Base-by-base conservation (phyloP, 345 rosid genomes). In the Eutrema yunnanense region DNA sequence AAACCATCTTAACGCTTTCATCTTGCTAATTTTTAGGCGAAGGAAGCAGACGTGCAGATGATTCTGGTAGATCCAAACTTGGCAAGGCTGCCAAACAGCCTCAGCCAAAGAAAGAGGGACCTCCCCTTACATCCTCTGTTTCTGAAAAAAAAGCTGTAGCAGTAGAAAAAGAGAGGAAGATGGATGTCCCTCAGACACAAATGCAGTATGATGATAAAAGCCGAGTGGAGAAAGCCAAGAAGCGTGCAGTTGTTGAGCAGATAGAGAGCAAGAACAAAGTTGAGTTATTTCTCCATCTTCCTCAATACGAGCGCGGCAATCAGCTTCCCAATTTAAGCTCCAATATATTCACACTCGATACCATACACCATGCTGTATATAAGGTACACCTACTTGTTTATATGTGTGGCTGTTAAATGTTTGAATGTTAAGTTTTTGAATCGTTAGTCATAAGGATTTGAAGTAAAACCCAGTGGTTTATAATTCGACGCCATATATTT, bases 121-220 rank as follows among this genome's bases (percentile, higher is more conserved):
- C 69, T 73, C 77, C 80, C 4, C 59, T 19, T 47, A 26, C 85
- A 32, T 29, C 84, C 43, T 67, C 87, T 19, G 41, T 69, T 72
- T 69, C 89, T 55, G 96, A 84, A 13, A 85, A 81, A 62, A 77
- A 80, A 72, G 75, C 79, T 67, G 74, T 76, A 49, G 67, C 73
- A 16, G 49, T 54, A 6, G 94, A 88, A 50, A 90, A 82, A 79
- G 96, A 85, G 60, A 83, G 83, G 79, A 88, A 73, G 81, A 88
- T 86, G 79, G 93, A 90, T 70, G 85, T 68, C 16, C 88, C 85
- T 65, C 84, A 85, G 53, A 84, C 92, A 11, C 86, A 85, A 12
- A 86, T 87, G 96, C 96, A 90, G 74, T 90, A 86, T 82, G 96
- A 90, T 60, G 90, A 87, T 65, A 82, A 73, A 71, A 81, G 75